These are phyloP conservation scores for Ruellia speciosa DNA, from an alignment of 305 asterid species.

Conservation along the genomic window DNA sequence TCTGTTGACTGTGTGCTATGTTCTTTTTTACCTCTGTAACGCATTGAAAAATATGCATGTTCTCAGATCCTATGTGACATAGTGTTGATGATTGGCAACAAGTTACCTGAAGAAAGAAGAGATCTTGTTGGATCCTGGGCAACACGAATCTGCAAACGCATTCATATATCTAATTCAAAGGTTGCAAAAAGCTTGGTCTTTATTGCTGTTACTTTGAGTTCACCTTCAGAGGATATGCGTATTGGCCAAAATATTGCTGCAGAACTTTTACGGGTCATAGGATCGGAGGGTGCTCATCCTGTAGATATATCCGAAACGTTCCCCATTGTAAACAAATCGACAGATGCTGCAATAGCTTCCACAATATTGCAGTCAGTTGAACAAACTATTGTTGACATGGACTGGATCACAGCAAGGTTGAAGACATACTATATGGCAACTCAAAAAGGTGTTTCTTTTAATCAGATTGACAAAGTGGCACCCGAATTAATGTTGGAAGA, in stretches of 20 bases:
- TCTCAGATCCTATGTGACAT: conserved; percentile 55
- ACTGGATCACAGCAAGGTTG: conserved; percentile 48
- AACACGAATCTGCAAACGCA: conserved; percentile 41
- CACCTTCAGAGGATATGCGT: conserved; percentile 52
- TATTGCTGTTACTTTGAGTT: conserved; percentile 42
- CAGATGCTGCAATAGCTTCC: conserved; percentile 51
- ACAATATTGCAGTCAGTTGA: conserved; percentile 50
- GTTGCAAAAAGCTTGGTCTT: conserved; percentile 52
- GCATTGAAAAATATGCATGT: conserved; percentile 7
- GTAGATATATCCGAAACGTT: conserved; percentile 43
- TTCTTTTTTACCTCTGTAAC: conserved; percentile 4
- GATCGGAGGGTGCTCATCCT: conserved; percentile 39
- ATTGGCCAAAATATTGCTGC: conserved; percentile 50
- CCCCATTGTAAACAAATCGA: conserved; percentile 49
- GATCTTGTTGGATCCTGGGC: conserved; percentile 55
- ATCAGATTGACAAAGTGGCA: conserved; percentile 31
- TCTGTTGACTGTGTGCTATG: conserved; percentile 13
- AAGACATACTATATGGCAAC: conserved; percentile 43
- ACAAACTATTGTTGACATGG: conserved; percentile 49
- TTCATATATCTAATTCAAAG: conserved; percentile 45
- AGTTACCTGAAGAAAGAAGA: conserved; percentile 43
- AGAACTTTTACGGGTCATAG: conserved; percentile 49
- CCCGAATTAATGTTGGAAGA: conserved; percentile 53
- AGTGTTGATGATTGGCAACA: conserved; percentile 47
- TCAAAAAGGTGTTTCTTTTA: conserved; percentile 40